Percentiles rank a stretch among this genome's conserved stretches.
Conservation (phyloP, 768 basidiomycete genomes). For the Dacryopinax primogenitus region DNA sequence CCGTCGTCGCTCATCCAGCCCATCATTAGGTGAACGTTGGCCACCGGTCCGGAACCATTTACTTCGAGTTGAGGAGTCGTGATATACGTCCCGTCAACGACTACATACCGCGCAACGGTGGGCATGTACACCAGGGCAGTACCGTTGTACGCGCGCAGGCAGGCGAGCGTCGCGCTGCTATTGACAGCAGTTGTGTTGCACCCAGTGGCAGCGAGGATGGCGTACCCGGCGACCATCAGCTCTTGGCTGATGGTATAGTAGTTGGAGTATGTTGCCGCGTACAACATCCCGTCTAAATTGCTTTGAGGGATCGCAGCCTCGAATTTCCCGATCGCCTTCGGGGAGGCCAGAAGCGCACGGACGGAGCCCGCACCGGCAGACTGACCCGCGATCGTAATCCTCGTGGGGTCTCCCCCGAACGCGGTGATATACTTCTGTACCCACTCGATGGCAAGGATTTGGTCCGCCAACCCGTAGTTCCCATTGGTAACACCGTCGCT, state of each 20-base stretch:
- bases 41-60: conserved; percentile 31
- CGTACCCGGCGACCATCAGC: conserved; percentile 27
- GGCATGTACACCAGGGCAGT: conserved; percentile 29
- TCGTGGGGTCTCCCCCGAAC: conserved; percentile 54
- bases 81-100: conserved; percentile 40
- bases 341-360: conserved; percentile 27
- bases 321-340: conserved; percentile 31
- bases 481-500: conserved; percentile 4
- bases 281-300: conserved; percentile 39
- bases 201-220: conserved; percentile 31
- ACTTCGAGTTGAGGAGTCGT: conserved; percentile 30
- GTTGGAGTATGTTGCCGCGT: conserved; percentile 37
- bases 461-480: conserved; percentile 43
- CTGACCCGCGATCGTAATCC: conserved; percentile 35
- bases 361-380: conserved; percentile 31
- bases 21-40: conserved; percentile 36
- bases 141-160: conserved; percentile 29
- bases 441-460: conserved; percentile 52
- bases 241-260: conserved; percentile 38
- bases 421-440: conserved; percentile 43
- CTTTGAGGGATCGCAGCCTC: conserved; percentile 33
- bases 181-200: conserved; percentile 25
- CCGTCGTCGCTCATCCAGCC: conserved; percentile 44
- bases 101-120: conserved; percentile 28
- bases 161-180: conserved; percentile 27